A percentile compares a stretch with the other conserved stretches of the same genome.
phyloP scores from a whole-genome alignment of 257 asterid species.

The Voacanga thouarsii region DNA sequence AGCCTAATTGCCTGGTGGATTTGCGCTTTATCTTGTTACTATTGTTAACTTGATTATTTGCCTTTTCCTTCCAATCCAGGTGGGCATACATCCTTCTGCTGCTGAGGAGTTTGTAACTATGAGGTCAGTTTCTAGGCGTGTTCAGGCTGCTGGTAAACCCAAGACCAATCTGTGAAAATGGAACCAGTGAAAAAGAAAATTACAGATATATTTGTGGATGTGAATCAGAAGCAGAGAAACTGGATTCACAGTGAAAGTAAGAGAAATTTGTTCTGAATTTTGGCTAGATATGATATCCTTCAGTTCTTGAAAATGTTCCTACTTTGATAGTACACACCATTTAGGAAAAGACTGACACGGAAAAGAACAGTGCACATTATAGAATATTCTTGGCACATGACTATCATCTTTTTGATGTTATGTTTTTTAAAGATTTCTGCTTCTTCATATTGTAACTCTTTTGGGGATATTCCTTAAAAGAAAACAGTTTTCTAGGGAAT shows the following conservation, averaged over 20 bases:
- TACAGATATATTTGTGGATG: not conserved
- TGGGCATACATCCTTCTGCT: slow-evolving; percentile 97
- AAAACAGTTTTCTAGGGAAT: not conserved
- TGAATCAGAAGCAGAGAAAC: not conserved
- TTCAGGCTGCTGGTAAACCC: slow-evolving; percentile 56
- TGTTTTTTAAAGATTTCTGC: not conserved
- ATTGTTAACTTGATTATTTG: not conserved
- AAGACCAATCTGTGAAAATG: slow-evolving; percentile 47
- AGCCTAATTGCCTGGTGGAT: not conserved
- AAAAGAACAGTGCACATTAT: not conserved
- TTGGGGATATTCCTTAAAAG: not conserved
- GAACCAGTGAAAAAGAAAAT: not conserved
- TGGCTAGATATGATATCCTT: not conserved
- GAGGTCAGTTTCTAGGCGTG: slow-evolving; percentile 65
- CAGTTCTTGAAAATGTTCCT: not conserved
- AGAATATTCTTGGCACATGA: not conserved
- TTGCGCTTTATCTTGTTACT: not conserved
- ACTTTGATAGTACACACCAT: not conserved
- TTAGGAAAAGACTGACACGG: not conserved
- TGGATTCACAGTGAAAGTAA: not conserved
- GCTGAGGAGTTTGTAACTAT: slow-evolving; percentile 96
- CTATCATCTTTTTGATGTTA: not conserved
- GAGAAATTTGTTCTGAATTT: not conserved
- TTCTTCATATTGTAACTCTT: not conserved
- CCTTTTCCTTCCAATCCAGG: slow-evolving; percentile 36